phyloP scores from a whole-genome alignment of 1,139 yeast species.

The Saccharomycopsis hybrid region DNA sequence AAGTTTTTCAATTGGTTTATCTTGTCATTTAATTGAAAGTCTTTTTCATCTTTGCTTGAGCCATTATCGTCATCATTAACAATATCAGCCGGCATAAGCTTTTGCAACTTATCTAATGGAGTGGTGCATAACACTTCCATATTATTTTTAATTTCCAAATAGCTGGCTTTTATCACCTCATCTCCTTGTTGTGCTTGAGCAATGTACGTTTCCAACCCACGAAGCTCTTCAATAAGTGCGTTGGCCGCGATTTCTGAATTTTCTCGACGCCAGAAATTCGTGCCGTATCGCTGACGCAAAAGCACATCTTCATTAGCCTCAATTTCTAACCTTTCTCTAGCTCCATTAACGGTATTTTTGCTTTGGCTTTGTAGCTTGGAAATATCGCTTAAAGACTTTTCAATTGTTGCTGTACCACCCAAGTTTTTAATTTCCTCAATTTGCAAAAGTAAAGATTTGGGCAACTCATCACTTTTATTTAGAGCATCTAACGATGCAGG shows the following conservation, averaged over 20 bases:
- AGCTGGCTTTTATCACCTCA: conserved; percentile 39
- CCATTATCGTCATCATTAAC: background rate
- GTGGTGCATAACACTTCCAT: conserved; percentile 36
- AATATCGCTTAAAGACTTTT: conserved; percentile 41
- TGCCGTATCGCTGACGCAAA: conserved; percentile 43
- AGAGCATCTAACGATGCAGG: conserved; percentile 60
- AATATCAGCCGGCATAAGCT: conserved; percentile 8
- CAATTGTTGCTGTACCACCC: conserved; percentile 48
- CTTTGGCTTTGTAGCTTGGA: conserved; percentile 37
- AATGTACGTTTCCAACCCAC: conserved; percentile 43
- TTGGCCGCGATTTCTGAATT: conserved; percentile 36
- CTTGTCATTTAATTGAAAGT: conserved; percentile 24
- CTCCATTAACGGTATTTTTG: conserved; percentile 36
- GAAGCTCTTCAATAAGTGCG: conserved; percentile 35
- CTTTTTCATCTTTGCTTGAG: conserved; percentile 15
- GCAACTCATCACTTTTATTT: conserved; percentile 31
- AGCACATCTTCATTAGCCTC: conserved; percentile 54
- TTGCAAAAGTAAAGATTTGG: conserved; percentile 49
- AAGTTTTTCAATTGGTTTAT: conserved; percentile 24
- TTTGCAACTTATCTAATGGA: conserved; percentile 5
- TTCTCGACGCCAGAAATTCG: conserved; percentile 43
- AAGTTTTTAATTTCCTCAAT: conserved; percentile 45
- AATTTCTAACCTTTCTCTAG: conserved; percentile 39
- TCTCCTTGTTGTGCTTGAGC: conserved; percentile 62
- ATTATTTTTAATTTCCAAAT: conserved; percentile 36